Evolutionary conservation across 2,329 filamentous ascomycete genomes (phyloP).

Genomic region (Bisporella sp.): DNA sequence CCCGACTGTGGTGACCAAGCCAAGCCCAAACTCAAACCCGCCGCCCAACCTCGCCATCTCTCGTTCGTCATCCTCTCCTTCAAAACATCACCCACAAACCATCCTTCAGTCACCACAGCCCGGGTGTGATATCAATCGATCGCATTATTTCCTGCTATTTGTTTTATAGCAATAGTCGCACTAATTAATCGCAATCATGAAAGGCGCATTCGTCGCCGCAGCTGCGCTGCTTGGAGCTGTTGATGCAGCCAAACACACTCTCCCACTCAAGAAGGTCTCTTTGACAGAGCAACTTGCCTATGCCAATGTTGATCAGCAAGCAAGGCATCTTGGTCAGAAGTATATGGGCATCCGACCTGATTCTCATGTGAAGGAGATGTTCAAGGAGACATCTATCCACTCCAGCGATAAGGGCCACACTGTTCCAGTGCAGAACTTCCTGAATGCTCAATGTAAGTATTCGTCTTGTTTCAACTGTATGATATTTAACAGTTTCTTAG

Average conservation of each 20-base stretch:
- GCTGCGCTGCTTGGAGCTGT: conserved; percentile 75
- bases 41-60: too few species aligned
- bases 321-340: conserved; percentile 84
- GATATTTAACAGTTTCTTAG: conserved; percentile 37
- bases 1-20: too few species aligned
- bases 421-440: conserved; percentile 91
- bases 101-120: too few species aligned
- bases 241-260: conserved; percentile 83
- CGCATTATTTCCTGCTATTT: conserved; percentile 7
- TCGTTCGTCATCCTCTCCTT: too few species aligned
- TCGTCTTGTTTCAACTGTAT: neutral
- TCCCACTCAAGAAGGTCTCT: conserved; percentile 96
- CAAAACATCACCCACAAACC: too few species aligned
- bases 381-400: conserved; percentile 65
- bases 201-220: conserved; percentile 73
- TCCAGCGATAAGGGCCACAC: conserved; percentile 61
- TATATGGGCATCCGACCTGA: conserved; percentile 80
- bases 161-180: conserved; percentile 20
- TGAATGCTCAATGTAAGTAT: conserved; percentile 92
- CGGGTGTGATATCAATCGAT: too few species aligned
- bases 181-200: conserved; percentile 54
- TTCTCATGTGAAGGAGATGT: conserved; percentile 66
- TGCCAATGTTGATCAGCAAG: conserved; percentile 73
- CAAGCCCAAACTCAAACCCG: too few species aligned
- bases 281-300: conserved; percentile 86